These are phyloP conservation scores for Geotrichum europaeum DNA, from an alignment of 1,139 yeast genomes.

Conservation along the genomic window DNA sequence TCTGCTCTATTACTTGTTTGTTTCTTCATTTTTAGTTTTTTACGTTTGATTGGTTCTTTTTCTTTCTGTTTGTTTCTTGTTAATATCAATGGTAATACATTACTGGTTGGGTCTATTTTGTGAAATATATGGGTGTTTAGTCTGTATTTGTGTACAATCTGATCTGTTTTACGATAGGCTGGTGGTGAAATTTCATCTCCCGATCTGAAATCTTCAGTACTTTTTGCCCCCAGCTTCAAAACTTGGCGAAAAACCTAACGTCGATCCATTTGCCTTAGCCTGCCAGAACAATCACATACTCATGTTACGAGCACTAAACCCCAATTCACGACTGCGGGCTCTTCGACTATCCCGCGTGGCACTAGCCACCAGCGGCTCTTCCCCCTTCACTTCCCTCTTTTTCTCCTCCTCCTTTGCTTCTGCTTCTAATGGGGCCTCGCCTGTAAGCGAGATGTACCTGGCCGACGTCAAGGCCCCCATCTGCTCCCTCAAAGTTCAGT, in stretches of 20 bases:
- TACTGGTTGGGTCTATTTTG: background rate
- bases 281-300: background rate
- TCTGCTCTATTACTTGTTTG: background rate
- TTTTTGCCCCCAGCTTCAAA: background rate
- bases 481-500: constrained; percentile 29
- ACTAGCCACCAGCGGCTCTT: background rate
- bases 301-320: background rate
- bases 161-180: background rate
- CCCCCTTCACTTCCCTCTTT: background rate
- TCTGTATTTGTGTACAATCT: background rate
- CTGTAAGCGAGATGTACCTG: constrained; percentile 7
- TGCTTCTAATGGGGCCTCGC: background rate
- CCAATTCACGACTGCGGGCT: background rate
- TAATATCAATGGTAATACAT: background rate
- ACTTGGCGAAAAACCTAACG: background rate
- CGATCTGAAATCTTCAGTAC: background rate
- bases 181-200: background rate
- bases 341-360: background rate
- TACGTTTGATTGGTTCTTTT: background rate
- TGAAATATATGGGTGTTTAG: background rate
- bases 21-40: background rate
- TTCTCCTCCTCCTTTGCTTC: too few relatives aligned
- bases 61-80: background rate
- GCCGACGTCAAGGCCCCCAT: constrained; percentile 49
- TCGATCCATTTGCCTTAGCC: background rate